phyloP scores from a whole-genome alignment of 108 stramenopile species.

The Cyclotella kingstonii region DNA sequence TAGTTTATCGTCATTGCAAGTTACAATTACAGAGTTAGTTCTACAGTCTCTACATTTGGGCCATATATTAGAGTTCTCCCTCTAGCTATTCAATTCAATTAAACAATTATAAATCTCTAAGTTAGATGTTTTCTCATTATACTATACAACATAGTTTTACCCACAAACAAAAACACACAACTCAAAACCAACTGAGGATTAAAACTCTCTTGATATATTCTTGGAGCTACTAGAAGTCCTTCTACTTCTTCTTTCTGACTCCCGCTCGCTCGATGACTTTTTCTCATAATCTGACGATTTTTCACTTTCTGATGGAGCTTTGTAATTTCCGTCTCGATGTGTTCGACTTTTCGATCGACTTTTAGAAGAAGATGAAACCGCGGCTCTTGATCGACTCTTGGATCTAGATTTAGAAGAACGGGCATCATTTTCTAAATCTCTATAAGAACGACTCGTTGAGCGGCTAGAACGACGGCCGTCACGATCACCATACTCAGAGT shows the following conservation, averaged over 20 bases:
- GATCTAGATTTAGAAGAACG: constrained; percentile 7
- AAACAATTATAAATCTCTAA: too few species aligned
- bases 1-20: too few species aligned
- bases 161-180: not conserved
- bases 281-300: not conserved
- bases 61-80: too few species aligned
- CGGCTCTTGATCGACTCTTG: constrained; percentile 9
- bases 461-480: constrained; percentile 41
- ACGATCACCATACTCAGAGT: constrained; percentile 39
- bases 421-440: not conserved
- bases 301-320: not conserved
- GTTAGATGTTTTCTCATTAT: too few species aligned
- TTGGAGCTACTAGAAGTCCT: not conserved
- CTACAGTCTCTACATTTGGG: too few species aligned
- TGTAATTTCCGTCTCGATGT: not conserved
- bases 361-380: not conserved
- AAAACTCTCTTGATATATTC: not conserved
- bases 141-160: too few species aligned
- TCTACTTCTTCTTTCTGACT: not conserved
- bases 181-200: not conserved
- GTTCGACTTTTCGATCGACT: constrained; percentile 4
- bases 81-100: too few species aligned
- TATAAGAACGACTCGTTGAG: constrained; percentile 26
- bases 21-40: too few species aligned
- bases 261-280: not conserved